A percentile compares a stretch with the other conserved stretches of the same genome.
Conservation (phyloP, 768 basidiomycete genomes). For the Solioccasus polychromus region DNA sequence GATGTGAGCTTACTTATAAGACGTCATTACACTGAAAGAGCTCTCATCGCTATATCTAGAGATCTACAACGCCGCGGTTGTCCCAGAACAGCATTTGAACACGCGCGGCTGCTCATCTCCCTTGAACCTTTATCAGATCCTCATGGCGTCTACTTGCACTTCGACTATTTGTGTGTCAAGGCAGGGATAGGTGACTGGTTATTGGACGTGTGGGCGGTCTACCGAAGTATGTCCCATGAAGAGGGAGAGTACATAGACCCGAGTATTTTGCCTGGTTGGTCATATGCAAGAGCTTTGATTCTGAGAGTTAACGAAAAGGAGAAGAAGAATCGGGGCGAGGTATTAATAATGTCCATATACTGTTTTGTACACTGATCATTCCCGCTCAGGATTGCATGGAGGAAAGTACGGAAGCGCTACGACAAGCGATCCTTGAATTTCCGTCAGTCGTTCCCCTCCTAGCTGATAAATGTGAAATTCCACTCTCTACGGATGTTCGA, state of each 20-base stretch:
- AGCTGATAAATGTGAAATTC: conserved; percentile 80
- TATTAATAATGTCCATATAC: conserved; percentile 19
- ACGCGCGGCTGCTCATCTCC: conserved; percentile 78
- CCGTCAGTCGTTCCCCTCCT: conserved; percentile 80
- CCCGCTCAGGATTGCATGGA: conserved; percentile 42
- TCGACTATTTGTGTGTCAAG: conserved; percentile 86
- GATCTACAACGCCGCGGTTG: conserved; percentile 89
- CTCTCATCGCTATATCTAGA: conserved; percentile 36
- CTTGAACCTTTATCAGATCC: conserved; percentile 89
- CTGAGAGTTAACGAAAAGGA: conserved; percentile 51
- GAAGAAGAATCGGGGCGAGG: conserved; percentile 40
- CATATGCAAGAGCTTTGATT: conserved; percentile 68
- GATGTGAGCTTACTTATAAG: conserved; percentile 46
- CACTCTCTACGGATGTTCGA: conserved; percentile 55
- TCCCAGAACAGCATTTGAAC: conserved; percentile 87
- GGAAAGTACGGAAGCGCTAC: conserved; percentile 64
- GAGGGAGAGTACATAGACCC: conserved; percentile 43
- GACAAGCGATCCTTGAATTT: conserved; percentile 71
- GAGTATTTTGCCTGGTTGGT: conserved; percentile 72
- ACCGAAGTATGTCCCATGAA: conserved; percentile 7
- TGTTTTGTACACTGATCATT: conserved; percentile 2
- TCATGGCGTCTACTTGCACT: conserved; percentile 76
- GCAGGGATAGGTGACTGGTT: conserved; percentile 80
- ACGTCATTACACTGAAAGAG: background rate
- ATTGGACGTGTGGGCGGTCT: conserved; percentile 51